Evolutionary conservation across 192 early-diverging fungal genomes (phyloP).

Genomic region (Rhizophagus prolifer): DNA sequence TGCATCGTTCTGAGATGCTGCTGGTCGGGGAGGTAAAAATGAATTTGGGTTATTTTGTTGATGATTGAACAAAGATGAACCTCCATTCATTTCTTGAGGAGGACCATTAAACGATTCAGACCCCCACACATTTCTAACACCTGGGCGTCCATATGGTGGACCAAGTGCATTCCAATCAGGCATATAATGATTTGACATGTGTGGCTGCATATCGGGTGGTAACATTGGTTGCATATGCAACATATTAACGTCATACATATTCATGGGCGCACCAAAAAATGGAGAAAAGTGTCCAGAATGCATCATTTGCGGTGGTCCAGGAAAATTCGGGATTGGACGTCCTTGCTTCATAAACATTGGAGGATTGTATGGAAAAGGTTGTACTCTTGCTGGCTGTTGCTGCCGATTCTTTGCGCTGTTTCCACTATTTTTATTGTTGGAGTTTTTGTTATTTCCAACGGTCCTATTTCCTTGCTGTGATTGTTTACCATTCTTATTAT

Average conservation of each 20-base stretch:
- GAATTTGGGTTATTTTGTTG: background rate
- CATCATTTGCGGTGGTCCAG: background rate
- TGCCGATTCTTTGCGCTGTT: constrained; percentile 13
- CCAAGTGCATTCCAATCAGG: constrained; percentile 13
- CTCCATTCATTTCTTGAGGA: background rate
- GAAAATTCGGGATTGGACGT: constrained; percentile 14
- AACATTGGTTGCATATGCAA: constrained; percentile 1
- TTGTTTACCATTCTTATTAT: constrained; percentile 16
- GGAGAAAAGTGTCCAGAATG: constrained; percentile 2
- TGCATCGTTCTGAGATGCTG: background rate
- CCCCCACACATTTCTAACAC: constrained; percentile 16
- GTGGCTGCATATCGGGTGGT: constrained; percentile 8
- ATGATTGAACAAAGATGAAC: background rate
- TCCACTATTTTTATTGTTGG: constrained; percentile 18
- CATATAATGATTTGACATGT: background rate
- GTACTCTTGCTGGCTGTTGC: constrained; percentile 7
- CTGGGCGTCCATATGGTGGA: constrained; percentile 1
- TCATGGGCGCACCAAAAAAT: background rate
- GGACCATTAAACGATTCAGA: constrained; percentile 6
- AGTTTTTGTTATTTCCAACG: constrained; percentile 18
- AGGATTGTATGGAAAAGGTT: constrained; percentile 3
- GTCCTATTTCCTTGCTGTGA: constrained; percentile 11
- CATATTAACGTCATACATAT: constrained; percentile 8
- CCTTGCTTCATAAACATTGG: constrained; percentile 16
- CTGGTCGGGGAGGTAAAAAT: constrained; percentile 6